A percentile compares a stretch with the other conserved stretches of the same genome.
These are phyloP conservation scores for Balakata baccata DNA, from an alignment of 345 rosid species.

Conservation along the genomic window DNA sequence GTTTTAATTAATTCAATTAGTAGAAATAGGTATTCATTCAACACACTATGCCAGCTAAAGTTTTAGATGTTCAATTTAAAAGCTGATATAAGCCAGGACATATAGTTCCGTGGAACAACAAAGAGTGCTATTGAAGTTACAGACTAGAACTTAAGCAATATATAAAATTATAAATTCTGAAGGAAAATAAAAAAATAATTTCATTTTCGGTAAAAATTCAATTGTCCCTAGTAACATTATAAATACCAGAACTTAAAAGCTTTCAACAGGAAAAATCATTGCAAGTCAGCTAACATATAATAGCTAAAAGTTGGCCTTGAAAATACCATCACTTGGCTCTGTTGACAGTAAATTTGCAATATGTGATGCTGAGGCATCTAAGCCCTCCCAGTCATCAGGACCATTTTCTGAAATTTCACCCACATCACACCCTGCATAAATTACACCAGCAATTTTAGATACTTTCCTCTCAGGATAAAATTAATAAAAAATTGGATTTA, in stretches of 20 bases:
- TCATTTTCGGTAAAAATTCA: neutral
- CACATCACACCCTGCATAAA: constrained; percentile 26
- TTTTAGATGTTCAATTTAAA: constrained; percentile 7
- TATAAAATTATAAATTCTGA: no score
- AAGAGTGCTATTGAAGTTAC: no score
- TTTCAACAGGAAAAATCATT: no score
- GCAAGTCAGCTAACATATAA: no score
- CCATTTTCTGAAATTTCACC: constrained; percentile 30
- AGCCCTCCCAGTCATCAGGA: constrained; percentile 34
- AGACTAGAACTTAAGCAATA: no score
- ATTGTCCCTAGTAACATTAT: neutral
- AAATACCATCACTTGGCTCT: constrained; percentile 33
- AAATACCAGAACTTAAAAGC: neutral
- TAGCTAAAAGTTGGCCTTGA: neutral
- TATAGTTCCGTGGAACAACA: neutral
- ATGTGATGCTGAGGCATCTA: constrained; percentile 39
- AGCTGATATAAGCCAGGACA: neutral
- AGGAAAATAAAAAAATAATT: neutral
- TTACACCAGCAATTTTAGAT: neutral
- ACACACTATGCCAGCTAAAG: neutral
- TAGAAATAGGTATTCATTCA: neutral
- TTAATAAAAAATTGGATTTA: neutral
- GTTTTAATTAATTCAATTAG: neutral
- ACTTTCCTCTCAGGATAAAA: neutral
- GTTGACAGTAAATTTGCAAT: constrained; percentile 34